A percentile compares a stretch with the other conserved stretches of the same genome.
Evolutionary conservation across 768 basidiomycete species (phyloP).

Genomic region (Rubroboletus pulcherrimus): DNA sequence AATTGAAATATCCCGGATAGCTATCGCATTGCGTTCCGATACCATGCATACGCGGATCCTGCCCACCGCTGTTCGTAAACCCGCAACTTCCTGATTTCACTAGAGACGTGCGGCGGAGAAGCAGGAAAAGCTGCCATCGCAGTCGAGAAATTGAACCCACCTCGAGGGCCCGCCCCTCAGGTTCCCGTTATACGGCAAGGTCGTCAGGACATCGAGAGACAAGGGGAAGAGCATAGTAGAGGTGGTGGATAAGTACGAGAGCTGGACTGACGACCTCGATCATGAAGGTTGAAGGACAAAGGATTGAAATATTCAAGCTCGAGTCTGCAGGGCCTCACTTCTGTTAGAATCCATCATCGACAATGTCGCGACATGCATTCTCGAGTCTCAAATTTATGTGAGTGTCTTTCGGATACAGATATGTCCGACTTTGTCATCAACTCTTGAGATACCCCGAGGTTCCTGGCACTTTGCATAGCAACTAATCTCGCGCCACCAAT

Average conservation of each 20-base stretch:
- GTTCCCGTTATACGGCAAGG: background rate
- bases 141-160: background rate
- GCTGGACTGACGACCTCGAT: background rate
- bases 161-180: background rate
- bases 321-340: background rate
- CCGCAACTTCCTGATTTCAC: background rate
- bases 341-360: background rate
- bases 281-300: background rate
- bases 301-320: background rate
- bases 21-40: background rate
- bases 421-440: background rate
- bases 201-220: background rate
- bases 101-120: background rate
- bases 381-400: background rate
- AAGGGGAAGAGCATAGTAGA: background rate
- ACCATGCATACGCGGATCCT: background rate
- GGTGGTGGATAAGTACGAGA: background rate
- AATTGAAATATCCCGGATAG: background rate
- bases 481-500: background rate
- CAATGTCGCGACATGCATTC: background rate
- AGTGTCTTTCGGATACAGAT: background rate
- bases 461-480: background rate
- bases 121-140: background rate
- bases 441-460: background rate
- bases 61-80: background rate